Percentiles rank a stretch among this genome's conserved stretches.
Evolutionary conservation across 1,284 basidiomycete genomes (phyloP).

Genomic region (Leccinum griseonigrum): DNA sequence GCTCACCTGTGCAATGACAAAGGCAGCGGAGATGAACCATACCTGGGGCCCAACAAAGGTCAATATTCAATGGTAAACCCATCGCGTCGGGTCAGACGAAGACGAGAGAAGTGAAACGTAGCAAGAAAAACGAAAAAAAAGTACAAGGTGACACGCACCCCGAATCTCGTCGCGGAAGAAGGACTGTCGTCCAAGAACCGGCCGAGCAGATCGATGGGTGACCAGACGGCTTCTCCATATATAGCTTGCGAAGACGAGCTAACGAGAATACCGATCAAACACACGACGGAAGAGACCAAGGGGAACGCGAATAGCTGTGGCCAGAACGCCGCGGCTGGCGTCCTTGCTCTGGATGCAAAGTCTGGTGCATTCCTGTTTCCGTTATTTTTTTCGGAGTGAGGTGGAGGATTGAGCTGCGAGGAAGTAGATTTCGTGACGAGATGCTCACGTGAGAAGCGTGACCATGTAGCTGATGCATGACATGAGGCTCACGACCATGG

Average conservation of each 20-base stretch:
- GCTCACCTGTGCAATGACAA: slow-evolving; percentile 68
- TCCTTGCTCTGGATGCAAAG: slow-evolving; percentile 73
- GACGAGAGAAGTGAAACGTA: not conserved
- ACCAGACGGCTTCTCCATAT: slow-evolving; percentile 80
- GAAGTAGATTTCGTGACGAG: slow-evolving; percentile 3
- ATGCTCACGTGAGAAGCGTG: slow-evolving; percentile 61
- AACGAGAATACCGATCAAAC: slow-evolving; percentile 84
- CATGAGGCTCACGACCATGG: slow-evolving; percentile 77
- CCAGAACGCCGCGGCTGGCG: slow-evolving; percentile 64
- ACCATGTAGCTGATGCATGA: slow-evolving; percentile 80
- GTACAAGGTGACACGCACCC: slow-evolving; percentile 36
- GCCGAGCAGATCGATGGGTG: slow-evolving; percentile 71
- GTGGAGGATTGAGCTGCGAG: slow-evolving; percentile 5
- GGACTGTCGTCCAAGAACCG: slow-evolving; percentile 67
- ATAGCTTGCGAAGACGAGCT: slow-evolving; percentile 76
- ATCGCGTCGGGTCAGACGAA: not conserved
- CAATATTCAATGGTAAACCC: not conserved
- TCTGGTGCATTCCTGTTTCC: slow-evolving; percentile 66
- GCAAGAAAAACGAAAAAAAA: not conserved
- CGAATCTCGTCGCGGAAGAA: slow-evolving; percentile 63
- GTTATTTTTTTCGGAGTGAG: slow-evolving; percentile 12
- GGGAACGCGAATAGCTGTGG: slow-evolving; percentile 78
- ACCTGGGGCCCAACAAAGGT: slow-evolving; percentile 35
- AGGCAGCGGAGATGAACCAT: slow-evolving; percentile 75
- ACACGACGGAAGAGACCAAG: slow-evolving; percentile 72